Percentiles rank a stretch among this genome's conserved stretches.
phyloP scores from a whole-genome alignment of 2,329 filamentous ascomycete species.

The Cytospora chrysosperma region DNA sequence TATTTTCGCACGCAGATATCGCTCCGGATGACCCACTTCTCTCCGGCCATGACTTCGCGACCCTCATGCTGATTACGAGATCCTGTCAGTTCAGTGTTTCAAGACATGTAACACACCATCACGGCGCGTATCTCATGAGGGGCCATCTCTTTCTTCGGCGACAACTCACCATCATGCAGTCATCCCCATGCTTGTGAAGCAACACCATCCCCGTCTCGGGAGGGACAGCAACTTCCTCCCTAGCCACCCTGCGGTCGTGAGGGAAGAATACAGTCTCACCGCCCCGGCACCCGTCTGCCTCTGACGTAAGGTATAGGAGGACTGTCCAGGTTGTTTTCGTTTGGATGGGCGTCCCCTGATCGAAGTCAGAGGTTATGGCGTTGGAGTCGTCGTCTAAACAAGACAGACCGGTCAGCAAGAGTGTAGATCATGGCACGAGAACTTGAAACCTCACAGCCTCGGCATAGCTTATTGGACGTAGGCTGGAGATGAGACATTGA shows the following conservation, averaged over 20 bases:
- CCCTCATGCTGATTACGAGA: slow-evolving; percentile 56
- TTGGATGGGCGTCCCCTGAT: slow-evolving; percentile 37
- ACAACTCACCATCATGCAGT: slow-evolving; percentile 71
- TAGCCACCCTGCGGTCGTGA: slow-evolving; percentile 54
- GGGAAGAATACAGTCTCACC: slow-evolving; percentile 94
- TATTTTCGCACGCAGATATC: slow-evolving; percentile 59
- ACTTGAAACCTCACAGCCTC: neutral
- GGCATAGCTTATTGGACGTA: neutral
- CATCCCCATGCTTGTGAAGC: slow-evolving; percentile 83
- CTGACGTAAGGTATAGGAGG: slow-evolving; percentile 79
- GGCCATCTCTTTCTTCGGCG: neutral
- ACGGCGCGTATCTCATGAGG: neutral
- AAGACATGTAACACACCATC: neutral
- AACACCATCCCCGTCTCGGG: slow-evolving; percentile 84
- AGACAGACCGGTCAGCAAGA: neutral
- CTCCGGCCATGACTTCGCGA: slow-evolving; percentile 61
- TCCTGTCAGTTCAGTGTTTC: neutral
- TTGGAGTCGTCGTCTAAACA: slow-evolving; percentile 81
- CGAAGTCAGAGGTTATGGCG: slow-evolving; percentile 57
- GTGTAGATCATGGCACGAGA: neutral
- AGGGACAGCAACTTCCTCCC: slow-evolving; percentile 68
- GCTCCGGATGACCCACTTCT: slow-evolving; percentile 74
- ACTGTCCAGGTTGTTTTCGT: slow-evolving; percentile 88
- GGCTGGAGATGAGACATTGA: neutral
- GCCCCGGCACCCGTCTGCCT: slow-evolving; percentile 71